Evolutionary conservation across 2,329 filamentous ascomycete genomes (phyloP).

Genomic region (Bipolaris zeicola): DNA sequence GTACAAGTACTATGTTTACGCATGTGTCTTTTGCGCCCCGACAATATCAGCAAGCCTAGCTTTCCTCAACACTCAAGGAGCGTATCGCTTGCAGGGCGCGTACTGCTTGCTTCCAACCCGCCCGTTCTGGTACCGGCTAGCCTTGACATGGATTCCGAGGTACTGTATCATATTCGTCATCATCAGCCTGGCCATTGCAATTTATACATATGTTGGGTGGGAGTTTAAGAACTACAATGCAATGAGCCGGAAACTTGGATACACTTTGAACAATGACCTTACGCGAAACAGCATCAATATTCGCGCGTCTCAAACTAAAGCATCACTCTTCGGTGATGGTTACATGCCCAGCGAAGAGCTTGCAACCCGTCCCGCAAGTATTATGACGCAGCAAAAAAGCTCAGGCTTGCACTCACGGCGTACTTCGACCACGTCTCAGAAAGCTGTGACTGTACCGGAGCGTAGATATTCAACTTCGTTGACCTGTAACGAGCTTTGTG

Average conservation of each 20-base stretch:
- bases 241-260: constrained; percentile 19
- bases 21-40: constrained; percentile 63
- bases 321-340: neutral
- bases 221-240: constrained; percentile 46
- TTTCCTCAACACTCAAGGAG: constrained; percentile 61
- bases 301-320: neutral
- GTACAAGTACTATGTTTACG: constrained; percentile 66
- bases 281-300: neutral
- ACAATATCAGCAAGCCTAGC: constrained; percentile 65
- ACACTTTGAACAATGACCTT: constrained; percentile 8
- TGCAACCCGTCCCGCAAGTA: neutral
- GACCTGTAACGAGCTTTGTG: neutral
- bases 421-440: neutral
- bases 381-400: neutral
- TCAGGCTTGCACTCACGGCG: neutral
- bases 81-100: constrained; percentile 67
- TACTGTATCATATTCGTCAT: constrained; percentile 71
- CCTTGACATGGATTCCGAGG: constrained; percentile 74
- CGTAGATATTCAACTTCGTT: neutral
- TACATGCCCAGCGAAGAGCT: neutral
- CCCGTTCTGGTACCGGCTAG: constrained; percentile 71
- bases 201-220: constrained; percentile 70
- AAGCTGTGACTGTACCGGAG: neutral
- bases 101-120: constrained; percentile 72
- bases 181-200: constrained; percentile 66